Base-by-base conservation (phyloP, 805 yeast species). In the Cyberlindnera samutprakarnensis region DNA sequence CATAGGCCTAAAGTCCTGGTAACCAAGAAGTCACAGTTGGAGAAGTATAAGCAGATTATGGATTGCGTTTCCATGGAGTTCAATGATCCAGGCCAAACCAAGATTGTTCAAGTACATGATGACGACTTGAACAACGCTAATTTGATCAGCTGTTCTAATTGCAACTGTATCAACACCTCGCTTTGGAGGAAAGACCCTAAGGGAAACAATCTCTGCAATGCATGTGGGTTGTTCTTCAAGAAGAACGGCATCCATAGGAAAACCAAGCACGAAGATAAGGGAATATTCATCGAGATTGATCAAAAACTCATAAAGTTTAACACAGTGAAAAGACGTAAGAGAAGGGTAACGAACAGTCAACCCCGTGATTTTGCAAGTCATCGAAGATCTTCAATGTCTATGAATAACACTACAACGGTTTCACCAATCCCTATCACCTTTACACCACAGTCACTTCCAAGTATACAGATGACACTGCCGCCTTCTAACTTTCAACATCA, bases 161-260 rank as follows among this genome's bases (percentile, higher is more conserved):
- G 97, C 59, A 77, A 79, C 43, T 87, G 96, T 2, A 73, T 70
- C 38, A 87, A 90, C 20, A 88, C 97, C 0, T 96, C 97, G 0
- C 57, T 88, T 13, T 88, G 97, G 97, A 66, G 97, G 40, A 68
- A 95, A 34, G 86, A 86, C 48, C 81, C 90, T 0, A 78, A 79
- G 34, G 96, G 96, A 1, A 78, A 81, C 47, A 88, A 94, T 1
- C 62, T 88, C 40, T 90, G 97, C 59, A 88, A 88, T 56, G 97
- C 97, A 0, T 88, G 97, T 63, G 97, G 96, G 1, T 63, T 90
- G 38, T 88, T 87, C 48, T 70, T 80, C 47, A 88, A 87, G 37
- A 46, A 44, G 36, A 48, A 44, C 14, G 49, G 49, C 3, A 13
- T 22, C 3, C 51, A 46, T 26, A 33, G 47, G 11, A 27, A 36